Conservation (phyloP, 768 basidiomycete genomes). For the Naganishia vishniacii region DNA sequence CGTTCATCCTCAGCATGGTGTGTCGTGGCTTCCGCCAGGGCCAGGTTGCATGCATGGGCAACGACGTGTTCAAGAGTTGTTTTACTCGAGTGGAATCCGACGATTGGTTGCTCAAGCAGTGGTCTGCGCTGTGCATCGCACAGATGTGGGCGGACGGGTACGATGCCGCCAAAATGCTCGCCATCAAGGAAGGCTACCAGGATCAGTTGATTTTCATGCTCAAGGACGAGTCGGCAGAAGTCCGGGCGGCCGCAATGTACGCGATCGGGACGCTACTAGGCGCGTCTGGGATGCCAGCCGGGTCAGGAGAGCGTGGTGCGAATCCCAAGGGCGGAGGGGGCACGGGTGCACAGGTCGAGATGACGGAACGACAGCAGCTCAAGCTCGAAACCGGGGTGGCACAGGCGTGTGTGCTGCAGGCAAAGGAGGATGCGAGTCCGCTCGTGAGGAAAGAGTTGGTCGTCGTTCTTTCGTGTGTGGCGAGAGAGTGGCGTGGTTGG, state of each 20-base stretch:
- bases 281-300: slow-evolving; percentile 56
- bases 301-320: slow-evolving; percentile 58
- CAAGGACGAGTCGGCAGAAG: slow-evolving; percentile 83
- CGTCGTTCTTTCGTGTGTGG: slow-evolving; percentile 82
- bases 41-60: slow-evolving; percentile 70
- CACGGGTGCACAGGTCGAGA: slow-evolving; percentile 60
- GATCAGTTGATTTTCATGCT: slow-evolving; percentile 73
- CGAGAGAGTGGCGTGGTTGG: slow-evolving; percentile 93
- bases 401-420: slow-evolving; percentile 77
- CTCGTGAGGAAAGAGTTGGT: slow-evolving; percentile 93
- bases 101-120: slow-evolving; percentile 88
- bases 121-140: slow-evolving; percentile 86
- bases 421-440: slow-evolving; percentile 89
- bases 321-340: slow-evolving; percentile 66
- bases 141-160: slow-evolving; percentile 84
- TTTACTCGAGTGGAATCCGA: slow-evolving; percentile 71
- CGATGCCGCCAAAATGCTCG: slow-evolving; percentile 81
- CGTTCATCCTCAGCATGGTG: slow-evolving; percentile 85
- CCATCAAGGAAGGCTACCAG: slow-evolving; percentile 71
- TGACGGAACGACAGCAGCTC: slow-evolving; percentile 50
- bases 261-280: slow-evolving; percentile 92
- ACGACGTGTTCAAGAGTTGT: slow-evolving; percentile 77
- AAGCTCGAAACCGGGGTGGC: slow-evolving; percentile 81
- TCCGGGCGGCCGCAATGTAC: slow-evolving; percentile 81
- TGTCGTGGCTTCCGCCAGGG: slow-evolving; percentile 83